Base-by-base conservation (phyloP, 768 basidiomycete genomes). In the Rhizopogon vulgaris region DNA sequence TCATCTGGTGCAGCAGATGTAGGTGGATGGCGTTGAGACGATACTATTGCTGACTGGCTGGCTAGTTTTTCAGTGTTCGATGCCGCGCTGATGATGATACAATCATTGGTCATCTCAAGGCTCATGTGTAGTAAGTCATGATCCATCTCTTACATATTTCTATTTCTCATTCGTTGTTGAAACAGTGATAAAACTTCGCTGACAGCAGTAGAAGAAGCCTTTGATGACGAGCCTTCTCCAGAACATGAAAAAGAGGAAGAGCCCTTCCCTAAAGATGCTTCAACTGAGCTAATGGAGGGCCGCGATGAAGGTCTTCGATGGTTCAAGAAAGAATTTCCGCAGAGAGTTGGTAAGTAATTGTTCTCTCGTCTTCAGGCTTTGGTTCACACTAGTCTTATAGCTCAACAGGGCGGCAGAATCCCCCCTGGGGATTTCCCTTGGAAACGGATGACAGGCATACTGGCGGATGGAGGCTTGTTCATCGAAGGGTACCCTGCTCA, bases 61-160 rank as follows among this genome's bases (percentile, higher is more conserved):
- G 32, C 3, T 27, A 56, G 56, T 56, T 56, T n/a, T 50, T 40
- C n/a, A 38, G 45, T 9, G 38, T 27, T 25, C 43, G 28, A 14
- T 56, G 56, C 43, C n/a, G n/a, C 24, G 41, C 53, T 11, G 22
- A 49, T 38, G 41, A 49, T 4, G 9, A 51, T 30, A 38, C 38
- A 1, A 54, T 56, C 15, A 49, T 56, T 8, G 42, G 48, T 11
- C 41, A 54, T 17, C 42, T 56, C 18, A 56, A 54, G 38, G 52
- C 53, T n/a, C 53, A 54, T 17, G 15, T 56, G n/a, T 56, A 50
- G 56, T 56, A 54, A 48, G 56, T 54, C 41, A 15, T 15, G 25
- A n/a, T n/a, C 41, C 0, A 25, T 7, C 8, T 41, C 15, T 10
- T 41, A 41, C 25, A 15, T n/a, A n/a, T 41, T 25, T 41, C 41